Base-by-base conservation (phyloP, 192 early-diverging fungal species). In the Mortierella antarctica region DNA sequence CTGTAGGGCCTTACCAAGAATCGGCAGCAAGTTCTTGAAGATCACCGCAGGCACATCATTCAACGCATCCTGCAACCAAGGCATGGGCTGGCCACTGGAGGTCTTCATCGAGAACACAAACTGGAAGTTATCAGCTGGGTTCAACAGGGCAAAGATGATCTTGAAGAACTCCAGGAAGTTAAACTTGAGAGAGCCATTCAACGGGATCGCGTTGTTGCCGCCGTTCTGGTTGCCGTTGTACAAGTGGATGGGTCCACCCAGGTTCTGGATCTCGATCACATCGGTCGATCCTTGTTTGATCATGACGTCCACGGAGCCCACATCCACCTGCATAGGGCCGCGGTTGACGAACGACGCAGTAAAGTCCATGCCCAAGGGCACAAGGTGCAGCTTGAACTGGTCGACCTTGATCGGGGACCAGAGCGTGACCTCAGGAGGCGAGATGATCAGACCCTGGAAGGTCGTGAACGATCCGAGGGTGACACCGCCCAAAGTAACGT, bases 41-140 rank as follows among this genome's bases (percentile, higher is more conserved):
- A 76, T 48, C 5, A 55, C 21, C 7, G 8, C 53, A 17, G 74
- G 74, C 6, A 76, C 67, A 21, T 62, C 67, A 42, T 76, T 76
- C 18, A 76, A 47, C 10, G 74, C 74, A 69, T 76, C 66, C 61
- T 76, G 54, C 62, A 76, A 76, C 74, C 74, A 76, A 46, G 74
- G 74, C 74, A 76, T 76, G 53, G 74, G 66, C 59, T 76, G 66
- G 17, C 74, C 74, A n/a, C 44, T 48, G 10, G 74, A 76, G n/a
- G 66, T 76, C 45, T 41, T 61, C 74, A 69, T 63, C 13, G 50
- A 62, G 67, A 76, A 76, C 42, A 64, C 47, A 51, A 76, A 76
- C 15, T 49, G 2, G 67, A 69, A 76, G 59, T 46, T 63, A 55
- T 31, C 31, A 13, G 41, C 13, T 5, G 66, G 65, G 54, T 57